A percentile compares a stretch with the other conserved stretches of the same genome.
These are phyloP conservation scores for Leishmania tarentolae DNA, from an alignment of 208 protist species.

Conservation along the genomic window DNA sequence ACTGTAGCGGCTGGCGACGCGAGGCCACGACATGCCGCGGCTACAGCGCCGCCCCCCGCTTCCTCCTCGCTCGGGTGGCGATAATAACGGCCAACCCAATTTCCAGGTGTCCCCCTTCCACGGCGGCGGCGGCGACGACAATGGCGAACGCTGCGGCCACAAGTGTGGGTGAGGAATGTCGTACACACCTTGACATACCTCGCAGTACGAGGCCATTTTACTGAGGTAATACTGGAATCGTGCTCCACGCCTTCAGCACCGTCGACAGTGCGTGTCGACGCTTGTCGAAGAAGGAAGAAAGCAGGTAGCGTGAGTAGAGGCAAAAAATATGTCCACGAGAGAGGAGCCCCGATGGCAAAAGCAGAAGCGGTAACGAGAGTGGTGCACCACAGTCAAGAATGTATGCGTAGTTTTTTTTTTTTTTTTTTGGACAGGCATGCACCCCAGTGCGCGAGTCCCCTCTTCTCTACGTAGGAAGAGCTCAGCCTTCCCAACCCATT, in stretches of 20 bases:
- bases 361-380: not conserved
- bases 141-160: constrained; percentile 2
- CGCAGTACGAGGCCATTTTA: constrained; percentile 82
- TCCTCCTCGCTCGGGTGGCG: not conserved
- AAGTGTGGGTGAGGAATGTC: constrained; percentile 42
- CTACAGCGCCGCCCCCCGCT: not conserved
- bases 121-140: not conserved
- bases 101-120: not conserved
- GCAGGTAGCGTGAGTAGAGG: not conserved
- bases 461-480: not conserved
- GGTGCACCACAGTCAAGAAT: not conserved
- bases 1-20: not conserved
- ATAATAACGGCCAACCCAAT: not conserved
- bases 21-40: constrained; percentile 8
- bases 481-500: not conserved
- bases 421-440: not conserved
- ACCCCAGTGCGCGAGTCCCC: not conserved
- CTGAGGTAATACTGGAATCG: not conserved
- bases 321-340: not conserved
- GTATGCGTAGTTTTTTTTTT: not conserved
- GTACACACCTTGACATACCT: constrained; percentile 64
- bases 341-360: not conserved
- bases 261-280: not conserved
- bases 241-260: not conserved
- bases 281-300: not conserved